Conservation (phyloP, 2,329 filamentous ascomycete species). For the Pochonia chlamydosporia region DNA sequence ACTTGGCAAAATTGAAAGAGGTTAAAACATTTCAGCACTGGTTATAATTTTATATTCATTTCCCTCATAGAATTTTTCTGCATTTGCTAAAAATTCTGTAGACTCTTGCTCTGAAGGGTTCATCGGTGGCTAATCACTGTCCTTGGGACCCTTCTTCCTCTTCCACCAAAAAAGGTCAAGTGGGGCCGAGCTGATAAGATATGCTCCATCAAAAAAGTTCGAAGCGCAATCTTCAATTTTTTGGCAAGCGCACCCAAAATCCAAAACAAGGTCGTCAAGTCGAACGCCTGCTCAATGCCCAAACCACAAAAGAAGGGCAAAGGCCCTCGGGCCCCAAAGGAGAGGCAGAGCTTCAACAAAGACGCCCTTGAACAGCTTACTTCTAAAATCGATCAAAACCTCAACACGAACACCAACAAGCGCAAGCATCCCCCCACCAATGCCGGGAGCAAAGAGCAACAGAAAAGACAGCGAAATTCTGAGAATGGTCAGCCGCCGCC, state of each 20-base stretch:
- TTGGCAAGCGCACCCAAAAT: not conserved
- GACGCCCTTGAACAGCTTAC: conserved; percentile 47
- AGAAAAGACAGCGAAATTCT: conserved; percentile 32
- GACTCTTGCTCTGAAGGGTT: too few relatives aligned
- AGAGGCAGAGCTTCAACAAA: conserved; percentile 36
- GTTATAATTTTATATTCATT: too few relatives aligned
- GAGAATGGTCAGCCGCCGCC: conserved; percentile 16
- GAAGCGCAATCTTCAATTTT: not conserved
- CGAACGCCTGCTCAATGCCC: conserved; percentile 17
- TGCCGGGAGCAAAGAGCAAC: conserved; percentile 24
- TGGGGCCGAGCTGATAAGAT: conserved; percentile 14
- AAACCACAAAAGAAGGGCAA: conserved; percentile 34
- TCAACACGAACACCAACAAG: conserved; percentile 38
- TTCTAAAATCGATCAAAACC: conserved; percentile 48
- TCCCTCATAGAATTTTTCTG: too few relatives aligned
- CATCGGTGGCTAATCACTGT: too few relatives aligned
- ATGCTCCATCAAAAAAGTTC: conserved; percentile 12
- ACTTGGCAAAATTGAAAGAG: too few relatives aligned
- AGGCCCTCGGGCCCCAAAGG: conserved; percentile 17
- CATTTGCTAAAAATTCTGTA: too few relatives aligned
- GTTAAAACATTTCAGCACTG: too few relatives aligned
- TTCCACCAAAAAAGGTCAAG: not conserved
- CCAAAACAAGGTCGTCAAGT: not conserved
- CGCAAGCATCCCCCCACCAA: conserved; percentile 35
- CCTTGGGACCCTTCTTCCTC: too few relatives aligned